Evolutionary conservation across 2,329 filamentous ascomycete genomes (phyloP).

Genomic region (Ophiocordyceps camponoti-saundersi): DNA sequence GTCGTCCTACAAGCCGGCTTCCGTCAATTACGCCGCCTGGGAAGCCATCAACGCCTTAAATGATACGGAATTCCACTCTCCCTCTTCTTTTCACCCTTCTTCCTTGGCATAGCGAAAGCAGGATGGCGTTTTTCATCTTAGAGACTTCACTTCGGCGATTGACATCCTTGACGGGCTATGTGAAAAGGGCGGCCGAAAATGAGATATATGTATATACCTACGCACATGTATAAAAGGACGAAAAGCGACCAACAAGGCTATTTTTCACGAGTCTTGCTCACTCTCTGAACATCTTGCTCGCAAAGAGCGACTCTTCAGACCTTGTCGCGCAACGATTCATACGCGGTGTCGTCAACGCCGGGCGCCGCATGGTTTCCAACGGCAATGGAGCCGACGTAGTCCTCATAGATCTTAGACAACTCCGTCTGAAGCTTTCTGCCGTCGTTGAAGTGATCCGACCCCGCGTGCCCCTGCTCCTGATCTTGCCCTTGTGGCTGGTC

Average conservation of each 20-base stretch:
- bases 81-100: not conserved
- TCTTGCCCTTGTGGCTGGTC: too few relatives aligned
- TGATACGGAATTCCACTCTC: too few relatives aligned
- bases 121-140: not conserved
- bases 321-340: conserved; percentile 19
- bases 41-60: not conserved
- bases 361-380: not conserved
- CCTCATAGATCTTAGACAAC: conserved; percentile 30
- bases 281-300: too few relatives aligned
- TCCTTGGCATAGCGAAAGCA: not conserved
- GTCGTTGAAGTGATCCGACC: conserved; percentile 17
- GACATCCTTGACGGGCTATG: too few relatives aligned
- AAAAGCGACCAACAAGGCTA: too few relatives aligned
- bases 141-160: not conserved
- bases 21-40: not conserved
- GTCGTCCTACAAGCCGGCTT: conserved; percentile 14
- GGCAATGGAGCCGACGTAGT: conserved; percentile 18
- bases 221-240: too few relatives aligned
- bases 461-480: conserved; percentile 1
- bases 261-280: too few relatives aligned
- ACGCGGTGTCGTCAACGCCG: conserved; percentile 15
- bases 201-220: too few relatives aligned
- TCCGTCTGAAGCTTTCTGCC: conserved; percentile 33
- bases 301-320: conserved; percentile 8
- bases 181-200: too few relatives aligned